A percentile compares a stretch with the other conserved stretches of the same genome.
Conservation (phyloP, 495 filamentous ascomycete species). For the Annulohypoxylon nitens region DNA sequence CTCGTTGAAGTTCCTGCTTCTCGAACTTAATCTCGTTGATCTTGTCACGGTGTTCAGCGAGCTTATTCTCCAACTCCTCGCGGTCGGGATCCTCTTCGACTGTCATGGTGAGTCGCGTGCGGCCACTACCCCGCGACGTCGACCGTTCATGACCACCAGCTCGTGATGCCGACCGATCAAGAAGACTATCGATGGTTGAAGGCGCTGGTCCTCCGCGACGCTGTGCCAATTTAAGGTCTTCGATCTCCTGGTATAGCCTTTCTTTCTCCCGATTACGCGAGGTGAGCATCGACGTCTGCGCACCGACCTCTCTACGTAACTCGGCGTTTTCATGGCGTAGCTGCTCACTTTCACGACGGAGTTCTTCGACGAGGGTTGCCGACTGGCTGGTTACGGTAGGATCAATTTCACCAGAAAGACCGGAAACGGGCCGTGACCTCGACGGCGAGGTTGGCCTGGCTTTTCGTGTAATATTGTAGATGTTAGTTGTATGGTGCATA, state of each 20-base stretch:
- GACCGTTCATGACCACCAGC: constrained; percentile 74
- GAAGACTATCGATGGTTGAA: constrained; percentile 87
- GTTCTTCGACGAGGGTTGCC: constrained; percentile 76
- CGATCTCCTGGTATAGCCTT: constrained; percentile 94
- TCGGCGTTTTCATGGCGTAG: constrained; percentile 94
- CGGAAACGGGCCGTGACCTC: constrained; percentile 73
- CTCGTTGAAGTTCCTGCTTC: constrained; percentile 81
- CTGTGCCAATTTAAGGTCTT: constrained; percentile 90
- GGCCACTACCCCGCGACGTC: constrained; percentile 77
- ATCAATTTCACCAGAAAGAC: constrained; percentile 68
- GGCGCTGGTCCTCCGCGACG: constrained; percentile 70
- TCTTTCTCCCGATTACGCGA: constrained; percentile 96
- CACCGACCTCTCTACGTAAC: constrained; percentile 89
- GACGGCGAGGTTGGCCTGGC: constrained; percentile 69
- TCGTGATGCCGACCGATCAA: constrained; percentile 92
- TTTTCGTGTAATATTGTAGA: constrained; percentile 73
- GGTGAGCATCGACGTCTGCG: constrained; percentile 97
- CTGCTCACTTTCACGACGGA: constrained; percentile 75
- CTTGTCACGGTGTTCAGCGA: constrained; percentile 86
- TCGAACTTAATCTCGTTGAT: constrained; percentile 85
- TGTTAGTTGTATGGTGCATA: constrained; percentile 68
- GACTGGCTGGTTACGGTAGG: constrained; percentile 69
- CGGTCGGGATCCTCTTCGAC: constrained; percentile 82
- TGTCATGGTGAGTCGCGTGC: constrained; percentile 70
- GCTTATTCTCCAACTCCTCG: constrained; percentile 85